phyloP scores from a whole-genome alignment of 768 basidiomycete genomes.

The Albatrellus ellisii region DNA sequence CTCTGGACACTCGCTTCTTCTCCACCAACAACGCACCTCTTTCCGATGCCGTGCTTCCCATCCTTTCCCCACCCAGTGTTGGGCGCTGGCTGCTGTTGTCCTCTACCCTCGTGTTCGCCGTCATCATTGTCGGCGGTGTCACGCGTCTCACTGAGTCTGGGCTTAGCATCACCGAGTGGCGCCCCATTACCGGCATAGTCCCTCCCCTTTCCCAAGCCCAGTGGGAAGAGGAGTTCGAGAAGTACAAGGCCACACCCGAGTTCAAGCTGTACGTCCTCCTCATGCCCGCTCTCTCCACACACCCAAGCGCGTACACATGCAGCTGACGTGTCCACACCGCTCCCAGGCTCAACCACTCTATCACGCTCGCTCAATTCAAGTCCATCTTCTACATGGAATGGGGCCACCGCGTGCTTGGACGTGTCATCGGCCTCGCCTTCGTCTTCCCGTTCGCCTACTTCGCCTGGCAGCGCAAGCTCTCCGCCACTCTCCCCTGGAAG shows the following conservation, averaged over 20 bases:
- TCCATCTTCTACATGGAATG: slow-evolving; percentile 98
- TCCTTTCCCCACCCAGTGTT: slow-evolving; percentile 56
- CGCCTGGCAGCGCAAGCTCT: slow-evolving; percentile 52
- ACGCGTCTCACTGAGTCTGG: slow-evolving; percentile 97
- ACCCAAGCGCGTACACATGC: no score
- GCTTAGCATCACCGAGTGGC: slow-evolving; percentile 97
- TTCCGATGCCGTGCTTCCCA: slow-evolving; percentile 28
- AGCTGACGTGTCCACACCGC: slow-evolving; percentile 1
- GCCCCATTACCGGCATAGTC: slow-evolving; percentile 76
- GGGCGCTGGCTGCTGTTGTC: slow-evolving; percentile 80
- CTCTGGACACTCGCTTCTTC: slow-evolving; percentile 26
- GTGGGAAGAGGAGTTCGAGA: slow-evolving; percentile 85
- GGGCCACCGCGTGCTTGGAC: slow-evolving; percentile 88
- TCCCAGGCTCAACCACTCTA: slow-evolving; percentile 74
- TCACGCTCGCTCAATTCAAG: slow-evolving; percentile 86
- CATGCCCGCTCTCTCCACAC: not conserved
- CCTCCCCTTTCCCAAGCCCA: slow-evolving; percentile 67
- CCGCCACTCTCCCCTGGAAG: slow-evolving; percentile 44
- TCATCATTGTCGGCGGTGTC: slow-evolving; percentile 92
- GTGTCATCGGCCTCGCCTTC: slow-evolving; percentile 73
- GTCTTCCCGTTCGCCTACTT: slow-evolving; percentile 80
- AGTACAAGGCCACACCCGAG: slow-evolving; percentile 91
- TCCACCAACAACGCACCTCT: slow-evolving; percentile 21
- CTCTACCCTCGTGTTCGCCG: slow-evolving; percentile 76
- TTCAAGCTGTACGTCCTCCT: slow-evolving; percentile 72